These are phyloP conservation scores for Phytophthora pini DNA, from an alignment of 352 stramenopile genomes.

Conservation along the genomic window DNA sequence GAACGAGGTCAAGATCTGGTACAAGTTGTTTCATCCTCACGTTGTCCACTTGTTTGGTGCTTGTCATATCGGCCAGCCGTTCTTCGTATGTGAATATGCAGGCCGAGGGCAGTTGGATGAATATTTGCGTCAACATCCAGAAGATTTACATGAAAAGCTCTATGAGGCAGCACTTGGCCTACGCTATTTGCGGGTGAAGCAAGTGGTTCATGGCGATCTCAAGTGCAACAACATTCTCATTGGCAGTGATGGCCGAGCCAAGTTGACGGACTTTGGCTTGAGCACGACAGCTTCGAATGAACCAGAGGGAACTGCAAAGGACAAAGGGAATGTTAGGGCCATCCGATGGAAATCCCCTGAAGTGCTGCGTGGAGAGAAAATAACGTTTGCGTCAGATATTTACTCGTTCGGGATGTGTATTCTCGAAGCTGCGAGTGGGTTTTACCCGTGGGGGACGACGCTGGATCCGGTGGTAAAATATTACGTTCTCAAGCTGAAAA, in stretches of 20 bases:
- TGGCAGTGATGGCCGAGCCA: conserved; percentile 19
- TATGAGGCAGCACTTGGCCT: conserved; percentile 26
- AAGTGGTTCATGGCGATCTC: conserved; percentile 22
- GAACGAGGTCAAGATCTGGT: conserved; percentile 29
- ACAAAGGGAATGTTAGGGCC: conserved; percentile 4
- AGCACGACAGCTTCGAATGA: conserved; percentile 2
- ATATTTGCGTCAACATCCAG: conserved; percentile 7
- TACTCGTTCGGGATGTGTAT: conserved; percentile 23
- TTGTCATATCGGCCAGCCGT: conserved; percentile 18
- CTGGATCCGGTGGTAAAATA: conserved; percentile 6
- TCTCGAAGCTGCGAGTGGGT: conserved; percentile 8
- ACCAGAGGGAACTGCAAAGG: background rate
- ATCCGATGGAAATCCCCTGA: conserved; percentile 16
- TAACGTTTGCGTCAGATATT: conserved; percentile 12
- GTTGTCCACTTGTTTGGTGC: conserved; percentile 31
- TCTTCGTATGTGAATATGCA: conserved; percentile 33
- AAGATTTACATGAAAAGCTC: conserved; percentile 16
- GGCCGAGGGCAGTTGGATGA: conserved; percentile 18
- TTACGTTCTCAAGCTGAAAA: conserved; percentile 1
- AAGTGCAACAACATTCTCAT: conserved; percentile 37
- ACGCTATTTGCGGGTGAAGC: conserved; percentile 28
- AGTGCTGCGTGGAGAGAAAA: background rate
- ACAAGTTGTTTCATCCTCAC: conserved; percentile 24
- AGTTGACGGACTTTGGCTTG: conserved; percentile 30
- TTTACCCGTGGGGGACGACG: conserved; percentile 16